These are phyloP conservation scores for Coemansia sp. DNA, from an alignment of 192 early-diverging fungal species.

Conservation along the genomic window DNA sequence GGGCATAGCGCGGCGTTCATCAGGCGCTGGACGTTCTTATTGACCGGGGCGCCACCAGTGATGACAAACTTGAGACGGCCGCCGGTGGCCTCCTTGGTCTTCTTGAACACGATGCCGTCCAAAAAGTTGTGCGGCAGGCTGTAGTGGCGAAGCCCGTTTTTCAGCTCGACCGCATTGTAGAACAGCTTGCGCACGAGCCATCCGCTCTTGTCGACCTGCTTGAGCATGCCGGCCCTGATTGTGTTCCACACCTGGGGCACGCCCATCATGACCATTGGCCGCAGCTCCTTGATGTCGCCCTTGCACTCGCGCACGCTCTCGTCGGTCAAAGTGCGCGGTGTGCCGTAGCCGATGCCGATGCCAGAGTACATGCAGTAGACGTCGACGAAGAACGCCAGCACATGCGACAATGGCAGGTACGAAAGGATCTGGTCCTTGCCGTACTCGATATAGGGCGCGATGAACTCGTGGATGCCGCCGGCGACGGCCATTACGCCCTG, in stretches of 20 bases:
- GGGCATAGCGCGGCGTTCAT: constrained; percentile 72
- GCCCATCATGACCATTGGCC: constrained; percentile 75
- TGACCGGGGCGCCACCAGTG: constrained; percentile 87
- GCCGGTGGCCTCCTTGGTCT: constrained; percentile 85
- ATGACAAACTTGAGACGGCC: constrained; percentile 77
- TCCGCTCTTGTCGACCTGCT: constrained; percentile 58
- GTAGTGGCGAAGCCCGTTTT: constrained; percentile 55
- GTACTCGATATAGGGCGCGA: constrained; percentile 41
- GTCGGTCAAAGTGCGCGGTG: constrained; percentile 69
- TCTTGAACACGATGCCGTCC: constrained; percentile 74
- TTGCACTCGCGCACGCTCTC: constrained; percentile 64
- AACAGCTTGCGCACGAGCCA: constrained; percentile 66
- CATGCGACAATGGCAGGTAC: constrained; percentile 87
- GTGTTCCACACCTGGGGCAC: constrained; percentile 85
- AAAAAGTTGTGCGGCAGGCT: constrained; percentile 73
- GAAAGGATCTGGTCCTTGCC: constrained; percentile 63
- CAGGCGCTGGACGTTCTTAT: constrained; percentile 79
- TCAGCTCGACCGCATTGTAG: constrained; percentile 67
- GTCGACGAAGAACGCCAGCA: constrained; percentile 86
- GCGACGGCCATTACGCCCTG: constrained; percentile 71
- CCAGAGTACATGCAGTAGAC: constrained; percentile 65
- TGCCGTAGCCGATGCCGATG: constrained; percentile 67
- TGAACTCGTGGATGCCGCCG: constrained; percentile 52
- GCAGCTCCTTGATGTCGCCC: constrained; percentile 72
- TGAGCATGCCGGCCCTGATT: constrained; percentile 79